Evolutionary conservation across 2,329 filamentous ascomycete species (phyloP).

Genomic region (Alternaria tenuissima): DNA sequence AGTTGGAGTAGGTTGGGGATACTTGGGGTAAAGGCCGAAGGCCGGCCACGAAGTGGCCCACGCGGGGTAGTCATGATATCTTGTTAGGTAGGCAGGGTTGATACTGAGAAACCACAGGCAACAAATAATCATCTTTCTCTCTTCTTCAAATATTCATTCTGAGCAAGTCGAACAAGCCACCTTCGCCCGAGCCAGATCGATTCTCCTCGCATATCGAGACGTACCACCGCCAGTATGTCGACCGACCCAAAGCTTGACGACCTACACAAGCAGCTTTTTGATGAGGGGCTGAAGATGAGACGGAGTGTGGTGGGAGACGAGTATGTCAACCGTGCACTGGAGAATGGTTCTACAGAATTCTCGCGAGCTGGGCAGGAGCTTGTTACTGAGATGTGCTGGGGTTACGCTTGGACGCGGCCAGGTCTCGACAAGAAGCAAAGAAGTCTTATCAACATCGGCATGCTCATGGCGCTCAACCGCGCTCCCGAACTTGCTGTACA

Average conservation of each 20-base stretch:
- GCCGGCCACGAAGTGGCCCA: constrained; percentile 17
- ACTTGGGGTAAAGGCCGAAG: constrained; percentile 32
- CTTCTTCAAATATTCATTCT: too few species aligned
- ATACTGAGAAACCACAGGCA: neutral
- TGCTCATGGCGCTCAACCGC: constrained; percentile 69
- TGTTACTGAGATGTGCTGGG: constrained; percentile 71
- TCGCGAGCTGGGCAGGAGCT: constrained; percentile 68
- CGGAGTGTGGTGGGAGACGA: constrained; percentile 67
- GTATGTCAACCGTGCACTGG: constrained; percentile 66
- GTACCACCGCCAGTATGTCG: constrained; percentile 45
- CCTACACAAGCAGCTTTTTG: constrained; percentile 65
- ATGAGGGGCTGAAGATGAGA: constrained; percentile 68
- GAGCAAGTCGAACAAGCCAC: neutral
- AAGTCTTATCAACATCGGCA: constrained; percentile 69
- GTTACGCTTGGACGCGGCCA: constrained; percentile 69
- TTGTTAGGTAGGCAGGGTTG: neutral
- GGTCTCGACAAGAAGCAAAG: constrained; percentile 69
- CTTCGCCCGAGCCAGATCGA: neutral
- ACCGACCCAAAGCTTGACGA: constrained; percentile 53
- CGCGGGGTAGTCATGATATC: constrained; percentile 13
- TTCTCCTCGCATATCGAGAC: neutral
- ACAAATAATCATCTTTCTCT: neutral
- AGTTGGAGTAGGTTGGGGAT: constrained; percentile 34
- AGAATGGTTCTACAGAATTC: constrained; percentile 67
- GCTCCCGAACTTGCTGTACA: constrained; percentile 68